A percentile compares a stretch with the other conserved stretches of the same genome.
These are phyloP conservation scores for Isatis tinctoria DNA, from an alignment of 345 rosid species.

Conservation along the genomic window DNA sequence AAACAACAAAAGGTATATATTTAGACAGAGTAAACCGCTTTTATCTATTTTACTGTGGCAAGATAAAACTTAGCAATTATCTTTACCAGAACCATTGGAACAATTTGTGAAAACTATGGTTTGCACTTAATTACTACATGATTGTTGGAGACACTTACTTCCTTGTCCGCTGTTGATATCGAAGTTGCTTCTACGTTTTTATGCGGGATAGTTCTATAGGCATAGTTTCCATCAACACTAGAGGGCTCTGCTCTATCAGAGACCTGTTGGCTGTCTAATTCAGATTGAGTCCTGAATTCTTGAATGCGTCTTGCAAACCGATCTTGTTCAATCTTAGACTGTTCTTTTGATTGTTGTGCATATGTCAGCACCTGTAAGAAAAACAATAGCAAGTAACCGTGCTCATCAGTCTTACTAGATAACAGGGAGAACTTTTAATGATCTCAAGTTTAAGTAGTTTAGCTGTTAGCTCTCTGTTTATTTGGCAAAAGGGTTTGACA, in stretches of 20 bases:
- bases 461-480: neutral
- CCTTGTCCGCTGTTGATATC: conserved; percentile 51
- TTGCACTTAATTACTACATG: neutral
- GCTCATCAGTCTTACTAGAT: neutral
- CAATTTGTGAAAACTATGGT: neutral
- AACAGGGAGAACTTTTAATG: neutral
- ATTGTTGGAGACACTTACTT: conserved; percentile 43
- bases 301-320: conserved; percentile 84
- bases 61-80: neutral
- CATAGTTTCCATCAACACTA: conserved; percentile 38
- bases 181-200: conserved; percentile 50
- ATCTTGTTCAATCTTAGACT: conserved; percentile 69
- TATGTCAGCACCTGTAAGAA: conserved; percentile 61
- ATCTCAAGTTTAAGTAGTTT: neutral
- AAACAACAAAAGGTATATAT: neutral
- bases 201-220: conserved; percentile 41
- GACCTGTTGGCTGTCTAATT: conserved; percentile 49
- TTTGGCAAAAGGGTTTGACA: neutral
- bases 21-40: neutral
- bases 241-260: conserved; percentile 44
- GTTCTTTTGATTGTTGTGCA: conserved; percentile 84
- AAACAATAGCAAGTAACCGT: neutral
- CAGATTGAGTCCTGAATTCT: conserved; percentile 83
- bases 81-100: neutral
- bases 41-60: neutral